Evolutionary conservation across 2,329 filamentous ascomycete species (phyloP), one percentile per base, ranked within the genome.

Genomic region (Ophiocordyceps camponoti-saundersi): DNA sequence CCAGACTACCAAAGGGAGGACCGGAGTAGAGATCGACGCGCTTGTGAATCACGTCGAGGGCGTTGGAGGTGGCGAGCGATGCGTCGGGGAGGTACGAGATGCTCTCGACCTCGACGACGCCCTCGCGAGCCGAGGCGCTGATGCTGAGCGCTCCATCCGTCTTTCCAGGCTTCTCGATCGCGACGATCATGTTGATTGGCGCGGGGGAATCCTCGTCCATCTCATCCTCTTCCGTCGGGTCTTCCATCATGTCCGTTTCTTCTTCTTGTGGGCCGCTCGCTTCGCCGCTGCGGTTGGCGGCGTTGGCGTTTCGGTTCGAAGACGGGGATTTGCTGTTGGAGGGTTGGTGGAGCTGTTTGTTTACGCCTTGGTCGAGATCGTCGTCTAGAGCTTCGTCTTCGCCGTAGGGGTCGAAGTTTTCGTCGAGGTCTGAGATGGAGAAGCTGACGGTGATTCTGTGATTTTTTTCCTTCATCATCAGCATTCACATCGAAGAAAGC

Each of bases 1-100:
- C 92, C 49, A 98, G 79, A 71, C 86, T 94, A 67, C 80, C 82
- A 64, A 95, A 96, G 47, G 87, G 85, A 51, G 92, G 92, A 48
- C 92, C 92, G 41, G 85, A 82, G 70, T 96, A 98, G 55, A 88
- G 66, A 52, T 80, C 79, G 63, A 83, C 77, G 59, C 86, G 76
- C 56, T 77, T 70, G 73, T 87, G 88, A 54, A 84, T 78, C 61
- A 79, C 75, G 59, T 94, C 87, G 53, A 86, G 80, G 45, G 74
- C 80, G 58, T 81, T 71, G 52, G 83, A 79, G 61, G 86, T 79
- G 41, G 90, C 87, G 53, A 93, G 69, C 49, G 83, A 80, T 50
- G 82, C 72, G 56, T 89, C 81, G 56, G 77, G 72, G 71, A 87
- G 93, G 74, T 87, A 90, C 66, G 83, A 88, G 58, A 96, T 77